A percentile compares a stretch with the other conserved stretches of the same genome.
Evolutionary conservation across 345 rosid genomes (phyloP).

Genomic region (Linum usitatissimum): DNA sequence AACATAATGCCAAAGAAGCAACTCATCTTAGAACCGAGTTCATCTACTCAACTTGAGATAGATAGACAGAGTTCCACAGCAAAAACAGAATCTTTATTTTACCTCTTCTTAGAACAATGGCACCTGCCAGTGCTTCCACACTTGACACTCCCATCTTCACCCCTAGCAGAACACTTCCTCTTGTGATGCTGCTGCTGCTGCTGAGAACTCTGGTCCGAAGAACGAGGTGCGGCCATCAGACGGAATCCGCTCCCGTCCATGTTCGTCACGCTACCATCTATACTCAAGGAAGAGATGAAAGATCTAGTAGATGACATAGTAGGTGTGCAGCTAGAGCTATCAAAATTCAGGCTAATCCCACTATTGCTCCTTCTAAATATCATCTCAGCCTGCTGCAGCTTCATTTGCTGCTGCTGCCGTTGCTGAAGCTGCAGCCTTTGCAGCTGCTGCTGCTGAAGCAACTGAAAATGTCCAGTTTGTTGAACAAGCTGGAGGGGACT

Average conservation of each 20-base stretch:
- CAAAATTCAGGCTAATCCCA: conserved; percentile 61
- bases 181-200: conserved; percentile 22
- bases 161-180: conserved; percentile 54
- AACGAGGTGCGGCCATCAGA: conserved; percentile 44
- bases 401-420: conserved; percentile 37
- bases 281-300: conserved; percentile 64
- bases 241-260: conserved; percentile 45
- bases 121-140: conserved; percentile 56
- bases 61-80: background rate
- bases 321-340: conserved; percentile 69
- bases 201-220: conserved; percentile 58
- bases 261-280: conserved; percentile 63
- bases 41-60: background rate
- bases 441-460: conserved; percentile 41
- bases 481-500: conserved; percentile 40
- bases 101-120: conserved; percentile 84
- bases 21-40: background rate
- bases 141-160: conserved; percentile 62
- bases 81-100: conserved; percentile 1
- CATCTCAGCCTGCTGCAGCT: conserved; percentile 68
- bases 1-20: conserved; percentile 10
- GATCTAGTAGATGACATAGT: conserved; percentile 64
- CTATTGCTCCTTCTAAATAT: conserved; percentile 52
- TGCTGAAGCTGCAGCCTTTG: conserved; percentile 35
- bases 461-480: conserved; percentile 33